Evolutionary conservation across 345 rosid species (phyloP).

Genomic region (Microcos paniculata): DNA sequence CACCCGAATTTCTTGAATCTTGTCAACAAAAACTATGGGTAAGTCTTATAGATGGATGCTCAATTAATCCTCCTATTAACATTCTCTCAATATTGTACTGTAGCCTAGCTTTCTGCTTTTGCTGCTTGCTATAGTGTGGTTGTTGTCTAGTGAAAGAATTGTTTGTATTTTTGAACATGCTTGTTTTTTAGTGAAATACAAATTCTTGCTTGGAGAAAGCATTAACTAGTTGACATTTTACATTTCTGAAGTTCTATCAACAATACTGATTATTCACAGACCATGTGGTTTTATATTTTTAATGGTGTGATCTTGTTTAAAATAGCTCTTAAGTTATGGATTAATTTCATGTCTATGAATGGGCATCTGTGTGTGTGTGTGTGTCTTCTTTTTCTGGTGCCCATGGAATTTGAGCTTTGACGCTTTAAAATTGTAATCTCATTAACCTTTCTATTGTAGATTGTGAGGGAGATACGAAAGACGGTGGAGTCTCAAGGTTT

Average conservation of each 20-base stretch:
- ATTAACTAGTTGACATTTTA: background rate
- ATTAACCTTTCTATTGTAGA: constrained; percentile 40
- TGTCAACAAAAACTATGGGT: no score
- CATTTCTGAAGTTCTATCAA: background rate
- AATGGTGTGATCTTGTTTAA: background rate
- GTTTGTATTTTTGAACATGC: background rate
- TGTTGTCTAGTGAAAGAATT: background rate
- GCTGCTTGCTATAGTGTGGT: background rate
- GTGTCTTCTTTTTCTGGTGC: background rate
- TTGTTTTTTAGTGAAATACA: background rate
- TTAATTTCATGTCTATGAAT: background rate
- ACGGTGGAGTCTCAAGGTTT: constrained; percentile 79
- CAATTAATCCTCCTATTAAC: background rate
- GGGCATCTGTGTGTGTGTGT: background rate
- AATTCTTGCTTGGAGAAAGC: background rate
- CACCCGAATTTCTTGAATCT: no score
- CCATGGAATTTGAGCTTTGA: constrained; percentile 2
- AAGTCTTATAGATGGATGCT: no score
- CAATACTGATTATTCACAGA: background rate
- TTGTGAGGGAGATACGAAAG: constrained; percentile 79
- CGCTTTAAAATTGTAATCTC: background rate
- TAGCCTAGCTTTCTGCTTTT: background rate
- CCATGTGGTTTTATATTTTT: background rate
- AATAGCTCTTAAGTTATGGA: background rate
- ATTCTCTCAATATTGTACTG: background rate